Conservation (phyloP, 106 monocot genomes). For the Dioscorea zingiberensis region DNA sequence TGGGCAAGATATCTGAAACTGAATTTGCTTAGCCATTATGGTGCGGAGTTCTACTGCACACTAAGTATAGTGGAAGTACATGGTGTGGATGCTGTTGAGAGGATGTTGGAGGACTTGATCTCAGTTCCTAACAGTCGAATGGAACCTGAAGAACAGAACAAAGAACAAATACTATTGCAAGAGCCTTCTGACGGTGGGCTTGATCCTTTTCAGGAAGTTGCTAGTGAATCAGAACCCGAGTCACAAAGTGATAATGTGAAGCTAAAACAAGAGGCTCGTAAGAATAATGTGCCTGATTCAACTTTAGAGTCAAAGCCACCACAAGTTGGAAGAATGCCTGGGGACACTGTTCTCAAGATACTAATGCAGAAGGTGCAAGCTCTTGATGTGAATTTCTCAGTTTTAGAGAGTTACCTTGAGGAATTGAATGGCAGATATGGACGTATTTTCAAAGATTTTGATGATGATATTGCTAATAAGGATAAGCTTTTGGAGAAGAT, state of each 20-base stretch:
- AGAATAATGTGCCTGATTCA: slow-evolving; percentile 23
- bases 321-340: slow-evolving; percentile 78
- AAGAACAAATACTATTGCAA: slow-evolving; percentile 16
- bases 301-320: slow-evolving; percentile 24
- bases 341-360: slow-evolving; percentile 85
- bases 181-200: slow-evolving; percentile 26
- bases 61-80: slow-evolving; percentile 76
- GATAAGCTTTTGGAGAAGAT: slow-evolving; percentile 50
- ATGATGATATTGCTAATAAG: slow-evolving; percentile 56
- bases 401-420: slow-evolving; percentile 76
- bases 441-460: slow-evolving; percentile 69
- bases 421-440: slow-evolving; percentile 77
- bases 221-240: slow-evolving; percentile 23
- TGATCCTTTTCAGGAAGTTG: slow-evolving; percentile 16
- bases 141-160: slow-evolving; percentile 32
- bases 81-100: slow-evolving; percentile 94
- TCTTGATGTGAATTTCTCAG: slow-evolving; percentile 73
- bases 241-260: slow-evolving; percentile 22
- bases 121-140: slow-evolving; percentile 35
- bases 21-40: slow-evolving; percentile 72
- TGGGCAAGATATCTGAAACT: slow-evolving; percentile 82
- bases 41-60: slow-evolving; percentile 85
- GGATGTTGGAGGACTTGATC: slow-evolving; percentile 84
- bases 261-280: slow-evolving; percentile 21
- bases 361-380: slow-evolving; percentile 81